These are phyloP conservation scores for Candida easanensis DNA, from an alignment of 805 yeast genomes.

Conservation along the genomic window DNA sequence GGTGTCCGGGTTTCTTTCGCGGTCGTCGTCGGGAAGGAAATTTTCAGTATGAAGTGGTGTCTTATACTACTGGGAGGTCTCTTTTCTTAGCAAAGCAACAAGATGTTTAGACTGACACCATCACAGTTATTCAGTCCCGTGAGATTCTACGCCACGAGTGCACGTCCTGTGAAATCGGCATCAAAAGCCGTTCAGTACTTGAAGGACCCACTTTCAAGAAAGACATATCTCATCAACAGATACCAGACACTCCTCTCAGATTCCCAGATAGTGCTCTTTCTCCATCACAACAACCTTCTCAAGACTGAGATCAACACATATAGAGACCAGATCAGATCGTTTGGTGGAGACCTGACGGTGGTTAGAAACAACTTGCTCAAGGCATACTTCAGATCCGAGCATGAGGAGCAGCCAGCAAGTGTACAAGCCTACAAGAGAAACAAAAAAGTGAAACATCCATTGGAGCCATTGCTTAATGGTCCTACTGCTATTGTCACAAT, in stretches of 20 bases:
- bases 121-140: constrained; percentile 5
- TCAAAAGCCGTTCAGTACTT: constrained; percentile 34
- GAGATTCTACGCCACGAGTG: constrained; percentile 20
- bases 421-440: constrained; percentile 43
- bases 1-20: no score
- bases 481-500: constrained; percentile 82
- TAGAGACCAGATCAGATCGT: constrained; percentile 56
- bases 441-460: constrained; percentile 56
- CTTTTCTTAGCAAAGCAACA: no score
- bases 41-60: no score
- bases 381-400: constrained; percentile 71
- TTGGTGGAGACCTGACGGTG: constrained; percentile 70
- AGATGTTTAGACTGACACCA: constrained; percentile 5
- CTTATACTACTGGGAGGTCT: no score
- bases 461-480: constrained; percentile 68
- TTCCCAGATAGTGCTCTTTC: constrained; percentile 68
- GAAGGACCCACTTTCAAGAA: constrained; percentile 70
- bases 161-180: constrained; percentile 1
- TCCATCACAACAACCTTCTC: constrained; percentile 80
- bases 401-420: constrained; percentile 72
- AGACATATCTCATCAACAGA: constrained; percentile 79
- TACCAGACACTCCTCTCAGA: constrained; percentile 69
- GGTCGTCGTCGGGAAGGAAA: no score
- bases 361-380: constrained; percentile 68
- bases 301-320: constrained; percentile 64